Conservation (phyloP, 2,329 filamentous ascomycete species). For the Mariannaea sp. region DNA sequence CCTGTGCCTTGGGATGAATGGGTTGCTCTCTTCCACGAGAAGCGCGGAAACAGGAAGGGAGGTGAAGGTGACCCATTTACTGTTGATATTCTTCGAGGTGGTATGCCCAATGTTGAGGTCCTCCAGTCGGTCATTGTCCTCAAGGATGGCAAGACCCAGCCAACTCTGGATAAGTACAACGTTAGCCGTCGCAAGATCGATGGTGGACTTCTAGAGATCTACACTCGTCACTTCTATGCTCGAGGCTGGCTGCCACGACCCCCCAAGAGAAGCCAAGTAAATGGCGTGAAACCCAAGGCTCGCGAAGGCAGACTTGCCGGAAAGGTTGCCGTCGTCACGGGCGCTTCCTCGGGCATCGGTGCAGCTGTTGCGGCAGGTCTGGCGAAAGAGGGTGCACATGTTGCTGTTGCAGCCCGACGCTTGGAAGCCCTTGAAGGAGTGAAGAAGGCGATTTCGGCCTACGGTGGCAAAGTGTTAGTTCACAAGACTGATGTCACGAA, state of each 20-base stretch:
- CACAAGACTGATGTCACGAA: conserved; percentile 76
- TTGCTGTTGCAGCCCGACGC: conserved; percentile 74
- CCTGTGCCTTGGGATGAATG: conserved; percentile 73
- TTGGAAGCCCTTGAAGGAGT: conserved; percentile 69
- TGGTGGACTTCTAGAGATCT: conserved; percentile 72
- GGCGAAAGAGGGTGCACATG: conserved; percentile 71
- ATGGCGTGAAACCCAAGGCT: conserved; percentile 27
- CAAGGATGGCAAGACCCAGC: conserved; percentile 69
- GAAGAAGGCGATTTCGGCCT: conserved; percentile 61
- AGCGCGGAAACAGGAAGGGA: conserved; percentile 65
- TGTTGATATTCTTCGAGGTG: conserved; percentile 77
- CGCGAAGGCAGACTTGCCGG: conserved; percentile 66
- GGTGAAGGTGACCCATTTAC: conserved; percentile 73
- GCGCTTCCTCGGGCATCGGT: conserved; percentile 79
- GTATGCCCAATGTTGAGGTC: conserved; percentile 78
- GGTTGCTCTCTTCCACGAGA: conserved; percentile 74
- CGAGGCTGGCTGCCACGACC: conserved; percentile 74
- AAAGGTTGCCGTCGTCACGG: conserved; percentile 76
- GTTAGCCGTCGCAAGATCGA: conserved; percentile 73
- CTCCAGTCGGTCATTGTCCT: conserved; percentile 73
- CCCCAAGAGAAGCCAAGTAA: conserved; percentile 54
- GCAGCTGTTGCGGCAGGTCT: conserved; percentile 73
- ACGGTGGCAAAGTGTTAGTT: conserved; percentile 68
- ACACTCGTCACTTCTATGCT: conserved; percentile 79
- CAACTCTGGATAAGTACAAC: conserved; percentile 57